phyloP scores from a whole-genome alignment of 2,329 filamentous ascomycete genomes.

The Nigrospora osmanthi region DNA sequence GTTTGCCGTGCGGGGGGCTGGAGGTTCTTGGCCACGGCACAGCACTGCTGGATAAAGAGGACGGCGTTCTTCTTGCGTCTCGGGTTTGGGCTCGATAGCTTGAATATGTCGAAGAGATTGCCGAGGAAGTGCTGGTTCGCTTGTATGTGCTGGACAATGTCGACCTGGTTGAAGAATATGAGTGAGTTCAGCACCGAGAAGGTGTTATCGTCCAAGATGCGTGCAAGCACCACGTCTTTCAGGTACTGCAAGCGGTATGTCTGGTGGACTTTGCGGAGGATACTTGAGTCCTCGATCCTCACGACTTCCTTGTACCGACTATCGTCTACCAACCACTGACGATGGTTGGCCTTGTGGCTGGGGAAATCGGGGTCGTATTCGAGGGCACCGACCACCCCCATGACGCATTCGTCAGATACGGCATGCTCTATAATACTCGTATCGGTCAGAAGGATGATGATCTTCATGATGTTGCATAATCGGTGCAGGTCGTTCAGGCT shows the following conservation, averaged over 20 bases:
- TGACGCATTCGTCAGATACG: slow-evolving; percentile 79
- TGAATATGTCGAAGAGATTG: slow-evolving; percentile 84
- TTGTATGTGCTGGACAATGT: slow-evolving; percentile 94
- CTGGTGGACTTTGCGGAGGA: slow-evolving; percentile 87
- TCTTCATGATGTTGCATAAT: slow-evolving; percentile 97
- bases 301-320: slow-evolving; percentile 96
- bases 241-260: slow-evolving; percentile 94
- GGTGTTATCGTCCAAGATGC: slow-evolving; percentile 94
- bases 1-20: slow-evolving; percentile 74
- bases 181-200: slow-evolving; percentile 96
- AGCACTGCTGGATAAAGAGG: slow-evolving; percentile 94
- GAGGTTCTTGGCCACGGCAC: slow-evolving; percentile 86
- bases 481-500: slow-evolving; percentile 79
- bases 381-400: slow-evolving; percentile 89
- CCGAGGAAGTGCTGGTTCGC: slow-evolving; percentile 68
- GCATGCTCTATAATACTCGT: slow-evolving; percentile 90
- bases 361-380: slow-evolving; percentile 99
- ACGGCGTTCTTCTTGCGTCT: slow-evolving; percentile 88
- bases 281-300: slow-evolving; percentile 72
- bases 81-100: slow-evolving; percentile 51
- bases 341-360: slow-evolving; percentile 93
- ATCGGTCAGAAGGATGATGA: slow-evolving; percentile 88
- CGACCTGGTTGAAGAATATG: slow-evolving; percentile 98
- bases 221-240: slow-evolving; percentile 94
- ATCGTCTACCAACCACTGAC: slow-evolving; percentile 82